These are phyloP conservation scores for Flaveria floridana DNA, from an alignment of 140 eudicot species.

Conservation along the genomic window DNA sequence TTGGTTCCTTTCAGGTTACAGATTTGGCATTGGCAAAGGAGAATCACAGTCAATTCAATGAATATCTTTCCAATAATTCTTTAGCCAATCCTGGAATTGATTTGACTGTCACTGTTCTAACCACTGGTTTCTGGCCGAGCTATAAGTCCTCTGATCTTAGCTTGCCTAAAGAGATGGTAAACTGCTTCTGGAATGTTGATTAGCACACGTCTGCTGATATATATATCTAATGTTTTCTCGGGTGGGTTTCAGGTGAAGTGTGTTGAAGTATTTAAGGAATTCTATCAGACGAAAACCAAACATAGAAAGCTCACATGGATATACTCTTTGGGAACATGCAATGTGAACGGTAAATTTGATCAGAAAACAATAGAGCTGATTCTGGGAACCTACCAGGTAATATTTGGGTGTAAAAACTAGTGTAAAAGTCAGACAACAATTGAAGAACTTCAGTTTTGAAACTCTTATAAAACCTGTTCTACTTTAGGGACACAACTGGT, in stretches of 20 bases:
- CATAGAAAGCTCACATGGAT: constrained; percentile 80
- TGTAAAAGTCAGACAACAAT: not conserved
- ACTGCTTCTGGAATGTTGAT: constrained; percentile 14
- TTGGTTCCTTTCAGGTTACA: constrained; percentile 47
- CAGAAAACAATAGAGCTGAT: constrained; percentile 67
- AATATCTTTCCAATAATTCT: constrained; percentile 38
- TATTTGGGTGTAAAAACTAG: not conserved
- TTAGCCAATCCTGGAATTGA: constrained; percentile 58
- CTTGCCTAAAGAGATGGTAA: constrained; percentile 70
- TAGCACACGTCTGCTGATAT: not conserved
- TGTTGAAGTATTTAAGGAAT: constrained; percentile 69
- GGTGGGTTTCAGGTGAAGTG: constrained; percentile 56
- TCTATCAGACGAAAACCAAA: constrained; percentile 56
- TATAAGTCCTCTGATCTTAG: constrained; percentile 61
- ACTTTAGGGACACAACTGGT: not conserved
- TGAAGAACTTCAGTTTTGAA: not conserved
- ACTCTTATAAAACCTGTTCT: not conserved
- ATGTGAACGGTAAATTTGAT: constrained; percentile 68
- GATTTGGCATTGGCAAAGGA: constrained; percentile 71
- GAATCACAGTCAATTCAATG: constrained; percentile 51
- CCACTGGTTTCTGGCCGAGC: constrained; percentile 80
- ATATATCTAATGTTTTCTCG: not conserved
- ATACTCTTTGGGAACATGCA: constrained; percentile 68
- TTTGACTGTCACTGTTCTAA: constrained; percentile 64
- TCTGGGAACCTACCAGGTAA: constrained; percentile 76